Percentiles rank a stretch among this genome's conserved stretches.
Conservation (phyloP, 345 rosid genomes). For the Eucalyptus cloeziana region DNA sequence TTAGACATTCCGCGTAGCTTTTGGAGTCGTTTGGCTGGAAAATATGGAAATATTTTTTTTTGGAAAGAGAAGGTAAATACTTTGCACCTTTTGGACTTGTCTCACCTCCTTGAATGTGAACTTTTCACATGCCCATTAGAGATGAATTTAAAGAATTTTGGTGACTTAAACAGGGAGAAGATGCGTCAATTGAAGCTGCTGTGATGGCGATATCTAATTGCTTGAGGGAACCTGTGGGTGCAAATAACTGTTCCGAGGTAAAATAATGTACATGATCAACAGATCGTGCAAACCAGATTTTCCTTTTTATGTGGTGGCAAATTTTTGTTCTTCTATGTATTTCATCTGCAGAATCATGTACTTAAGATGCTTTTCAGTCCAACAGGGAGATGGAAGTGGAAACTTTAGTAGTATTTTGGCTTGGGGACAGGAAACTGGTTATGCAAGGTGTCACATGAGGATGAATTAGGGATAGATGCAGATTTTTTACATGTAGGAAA, state of each 20-base stretch:
- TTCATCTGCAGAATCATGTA: neutral
- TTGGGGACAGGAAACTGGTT: neutral
- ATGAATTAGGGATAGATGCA: neutral
- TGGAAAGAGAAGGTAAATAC: slow-evolving; percentile 75
- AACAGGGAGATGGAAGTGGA: neutral
- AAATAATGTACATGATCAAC: slow-evolving; percentile 8
- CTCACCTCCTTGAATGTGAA: neutral
- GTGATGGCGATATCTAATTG: slow-evolving; percentile 82
- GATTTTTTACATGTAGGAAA: neutral
- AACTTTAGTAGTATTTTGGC: neutral
- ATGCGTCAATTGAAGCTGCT: slow-evolving; percentile 86
- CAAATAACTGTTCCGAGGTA: slow-evolving; percentile 67
- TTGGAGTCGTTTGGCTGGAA: slow-evolving; percentile 76
- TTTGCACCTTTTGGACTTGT: neutral
- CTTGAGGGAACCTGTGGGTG: slow-evolving; percentile 68
- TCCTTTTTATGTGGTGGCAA: neutral
- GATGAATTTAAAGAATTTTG: neutral
- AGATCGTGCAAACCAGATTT: neutral
- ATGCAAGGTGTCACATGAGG: neutral
- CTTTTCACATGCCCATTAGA: neutral
- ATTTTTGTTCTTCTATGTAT: neutral
- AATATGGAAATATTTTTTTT: slow-evolving; percentile 57
- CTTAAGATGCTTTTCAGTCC: neutral
- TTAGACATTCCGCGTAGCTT: slow-evolving; percentile 78
- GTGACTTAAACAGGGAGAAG: slow-evolving; percentile 60